These are phyloP conservation scores for Phytophthora ohioensis DNA, from an alignment of 352 stramenopile species.

Conservation along the genomic window DNA sequence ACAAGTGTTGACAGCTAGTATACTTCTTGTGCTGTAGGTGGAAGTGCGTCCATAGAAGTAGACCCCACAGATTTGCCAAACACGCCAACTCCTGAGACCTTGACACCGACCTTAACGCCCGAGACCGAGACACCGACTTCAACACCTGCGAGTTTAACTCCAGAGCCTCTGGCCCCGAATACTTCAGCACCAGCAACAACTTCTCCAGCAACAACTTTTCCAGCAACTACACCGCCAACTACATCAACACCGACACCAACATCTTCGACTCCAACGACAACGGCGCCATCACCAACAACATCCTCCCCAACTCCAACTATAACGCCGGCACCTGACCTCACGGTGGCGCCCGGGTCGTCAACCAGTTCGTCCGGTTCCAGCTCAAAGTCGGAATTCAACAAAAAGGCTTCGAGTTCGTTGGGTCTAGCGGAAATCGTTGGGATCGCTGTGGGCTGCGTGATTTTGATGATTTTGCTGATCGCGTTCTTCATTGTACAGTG, in stretches of 20 bases:
- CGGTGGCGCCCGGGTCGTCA: neutral
- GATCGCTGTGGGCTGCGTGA: constrained; percentile 10
- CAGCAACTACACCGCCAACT: neutral
- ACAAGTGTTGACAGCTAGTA: neutral
- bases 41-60: constrained; percentile 4
- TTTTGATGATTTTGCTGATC: constrained; percentile 22
- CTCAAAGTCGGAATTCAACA: neutral
- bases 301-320: neutral
- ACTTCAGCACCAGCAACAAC: constrained; percentile 2
- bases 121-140: neutral
- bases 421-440: constrained; percentile 13
- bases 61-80: neutral
- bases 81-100: neutral
- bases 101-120: neutral
- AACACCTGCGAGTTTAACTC: neutral
- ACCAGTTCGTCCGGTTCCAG: constrained; percentile 1
- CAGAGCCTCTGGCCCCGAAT: neutral
- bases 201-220: constrained; percentile 1
- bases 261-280: neutral
- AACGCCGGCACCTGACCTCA: neutral
- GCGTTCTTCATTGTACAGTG: constrained; percentile 23
- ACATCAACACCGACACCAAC: neutral
- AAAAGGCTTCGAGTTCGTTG: constrained; percentile 10
- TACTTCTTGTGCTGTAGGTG: neutral
- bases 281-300: neutral